These are phyloP conservation scores for Neurospora tetrasperma DNA, from an alignment of 495 filamentous ascomycete genomes.

Conservation along the genomic window DNA sequence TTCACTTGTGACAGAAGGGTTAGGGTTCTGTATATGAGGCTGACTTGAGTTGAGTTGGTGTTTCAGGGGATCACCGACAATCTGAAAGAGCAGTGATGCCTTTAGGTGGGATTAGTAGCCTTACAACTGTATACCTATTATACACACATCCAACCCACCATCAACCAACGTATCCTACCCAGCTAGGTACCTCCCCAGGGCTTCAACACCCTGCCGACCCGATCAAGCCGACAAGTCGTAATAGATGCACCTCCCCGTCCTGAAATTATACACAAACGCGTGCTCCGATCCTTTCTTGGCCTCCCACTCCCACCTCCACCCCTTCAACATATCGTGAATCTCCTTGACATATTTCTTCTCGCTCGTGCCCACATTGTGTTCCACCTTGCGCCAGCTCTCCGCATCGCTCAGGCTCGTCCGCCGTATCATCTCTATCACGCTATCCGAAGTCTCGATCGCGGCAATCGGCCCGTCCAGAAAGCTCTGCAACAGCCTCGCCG, in stretches of 20 bases:
- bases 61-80: not conserved
- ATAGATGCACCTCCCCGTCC: constrained; percentile 63
- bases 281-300: constrained; percentile 42
- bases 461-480: constrained; percentile 68
- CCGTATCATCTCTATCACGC: constrained; percentile 69
- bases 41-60: not conserved
- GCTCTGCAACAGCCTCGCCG: constrained; percentile 50
- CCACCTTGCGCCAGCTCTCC: constrained; percentile 76
- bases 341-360: constrained; percentile 84
- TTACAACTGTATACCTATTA: not conserved
- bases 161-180: not conserved
- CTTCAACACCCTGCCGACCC: not conserved
- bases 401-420: constrained; percentile 66
- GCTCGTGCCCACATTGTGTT: constrained; percentile 62
- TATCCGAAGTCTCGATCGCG: constrained; percentile 81
- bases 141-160: not conserved
- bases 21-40: not conserved
- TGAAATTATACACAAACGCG: constrained; percentile 74
- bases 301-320: constrained; percentile 48
- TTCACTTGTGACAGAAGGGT: not conserved
- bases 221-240: constrained; percentile 54
- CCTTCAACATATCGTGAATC: constrained; percentile 65
- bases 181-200: not conserved
- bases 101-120: not conserved
- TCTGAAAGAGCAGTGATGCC: not conserved